Evolutionary conservation across 164 flowering plant species (phyloP).

Genomic region (Vitis rotundifolia): DNA sequence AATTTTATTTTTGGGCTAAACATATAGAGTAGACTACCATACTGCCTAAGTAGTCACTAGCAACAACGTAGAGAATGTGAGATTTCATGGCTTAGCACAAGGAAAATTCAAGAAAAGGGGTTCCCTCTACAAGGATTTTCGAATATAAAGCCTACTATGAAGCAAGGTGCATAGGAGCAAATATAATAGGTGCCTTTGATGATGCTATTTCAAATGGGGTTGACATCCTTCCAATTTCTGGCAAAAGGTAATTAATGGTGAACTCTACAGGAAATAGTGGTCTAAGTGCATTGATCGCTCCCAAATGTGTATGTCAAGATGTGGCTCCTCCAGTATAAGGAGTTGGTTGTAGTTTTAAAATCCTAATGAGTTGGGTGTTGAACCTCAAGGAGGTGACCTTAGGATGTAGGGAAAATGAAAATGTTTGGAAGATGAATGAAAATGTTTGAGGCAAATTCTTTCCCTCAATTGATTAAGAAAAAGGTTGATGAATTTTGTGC

Average conservation of each 20-base stretch:
- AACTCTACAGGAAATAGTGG: too few species aligned
- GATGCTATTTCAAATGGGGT: conserved; percentile 33
- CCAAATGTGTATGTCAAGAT: too few species aligned
- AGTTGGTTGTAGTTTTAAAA: too few species aligned
- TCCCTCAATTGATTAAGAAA: too few species aligned
- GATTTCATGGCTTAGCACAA: conserved; percentile 20
- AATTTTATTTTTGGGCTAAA: conserved; percentile 20
- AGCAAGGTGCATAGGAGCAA: neutral
- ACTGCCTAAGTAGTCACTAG: conserved; percentile 39
- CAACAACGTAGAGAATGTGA: conserved; percentile 12
- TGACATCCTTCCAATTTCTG: conserved; percentile 29
- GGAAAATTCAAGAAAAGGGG: conserved; percentile 30
- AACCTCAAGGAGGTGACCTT: too few species aligned
- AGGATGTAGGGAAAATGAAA: too few species aligned
- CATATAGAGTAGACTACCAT: conserved; percentile 30
- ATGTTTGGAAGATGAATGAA: too few species aligned
- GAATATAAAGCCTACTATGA: conserved; percentile 11
- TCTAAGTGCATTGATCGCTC: too few species aligned
- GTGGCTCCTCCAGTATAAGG: too few species aligned
- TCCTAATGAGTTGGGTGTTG: too few species aligned
- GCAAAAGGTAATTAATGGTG: conserved; percentile 17
- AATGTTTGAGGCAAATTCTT: too few species aligned
- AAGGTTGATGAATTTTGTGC: too few species aligned
- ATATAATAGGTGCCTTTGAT: conserved; percentile 24
- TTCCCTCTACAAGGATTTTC: conserved; percentile 28